Conservation (phyloP, 75 land plant species). For the Larix kaempferi region DNA sequence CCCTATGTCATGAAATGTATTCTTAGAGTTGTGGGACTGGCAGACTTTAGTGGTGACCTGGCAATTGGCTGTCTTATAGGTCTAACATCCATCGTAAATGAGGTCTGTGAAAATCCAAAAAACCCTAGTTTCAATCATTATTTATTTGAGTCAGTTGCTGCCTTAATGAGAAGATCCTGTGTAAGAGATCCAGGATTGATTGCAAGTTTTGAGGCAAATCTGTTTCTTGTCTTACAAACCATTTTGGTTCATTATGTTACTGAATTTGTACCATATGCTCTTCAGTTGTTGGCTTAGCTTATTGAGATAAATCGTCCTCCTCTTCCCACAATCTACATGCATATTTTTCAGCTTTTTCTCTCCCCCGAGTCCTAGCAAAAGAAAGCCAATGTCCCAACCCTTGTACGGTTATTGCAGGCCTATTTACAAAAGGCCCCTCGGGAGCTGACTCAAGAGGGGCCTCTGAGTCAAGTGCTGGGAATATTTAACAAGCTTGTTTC, state of each 20-base stretch:
- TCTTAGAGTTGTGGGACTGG: conserved; percentile 86
- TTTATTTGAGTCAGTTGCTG: conserved; percentile 92
- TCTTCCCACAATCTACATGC: conserved; percentile 59
- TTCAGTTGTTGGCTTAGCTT: conserved; percentile 93
- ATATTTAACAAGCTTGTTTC: conserved; percentile 69
- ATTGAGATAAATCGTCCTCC: conserved; percentile 80
- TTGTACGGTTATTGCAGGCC: conserved; percentile 89
- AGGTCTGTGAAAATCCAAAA: conserved; percentile 88
- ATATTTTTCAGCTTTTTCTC: conserved; percentile 64
- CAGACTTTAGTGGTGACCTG: conserved; percentile 50
- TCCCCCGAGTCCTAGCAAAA: conserved; percentile 71
- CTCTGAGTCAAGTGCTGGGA: conserved; percentile 64
- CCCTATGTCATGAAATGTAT: conserved; percentile 94
- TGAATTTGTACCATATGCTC: conserved; percentile 92
- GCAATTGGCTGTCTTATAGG: conserved; percentile 56
- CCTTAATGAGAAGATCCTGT: conserved; percentile 64
- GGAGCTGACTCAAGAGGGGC: conserved; percentile 68
- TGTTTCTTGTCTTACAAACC: conserved; percentile 75
- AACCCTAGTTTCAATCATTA: conserved; percentile 95
- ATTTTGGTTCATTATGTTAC: conserved; percentile 70
- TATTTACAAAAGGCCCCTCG: conserved; percentile 81
- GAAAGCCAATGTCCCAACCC: conserved; percentile 81
- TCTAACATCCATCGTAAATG: conserved; percentile 49
- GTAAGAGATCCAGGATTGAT: conserved; percentile 63
- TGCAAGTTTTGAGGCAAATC: conserved; percentile 60